A percentile compares a stretch with the other conserved stretches of the same genome.
Evolutionary conservation across 2,329 filamentous ascomycete genomes (phyloP).

Genomic region (Beauveria bassiana): DNA sequence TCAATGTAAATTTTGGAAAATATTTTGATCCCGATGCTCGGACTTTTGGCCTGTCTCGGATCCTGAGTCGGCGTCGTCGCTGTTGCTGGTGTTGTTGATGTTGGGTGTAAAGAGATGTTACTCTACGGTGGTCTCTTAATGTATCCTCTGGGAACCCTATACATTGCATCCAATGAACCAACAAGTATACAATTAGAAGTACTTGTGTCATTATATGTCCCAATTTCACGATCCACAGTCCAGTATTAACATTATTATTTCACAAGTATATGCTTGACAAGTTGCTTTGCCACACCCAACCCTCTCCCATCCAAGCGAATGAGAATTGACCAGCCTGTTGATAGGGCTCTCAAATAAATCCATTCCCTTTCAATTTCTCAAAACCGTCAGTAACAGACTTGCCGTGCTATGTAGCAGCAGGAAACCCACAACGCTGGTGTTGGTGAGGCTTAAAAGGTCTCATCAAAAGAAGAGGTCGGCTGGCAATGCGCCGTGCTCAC

Average conservation of each 20-base stretch:
- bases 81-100: too few relatives aligned
- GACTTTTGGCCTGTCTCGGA: conserved; percentile 77
- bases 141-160: too few relatives aligned
- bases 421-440: not conserved
- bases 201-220: not conserved
- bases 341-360: not conserved
- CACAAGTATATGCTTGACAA: not conserved
- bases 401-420: not conserved
- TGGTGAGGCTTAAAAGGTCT: not conserved
- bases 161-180: too few relatives aligned
- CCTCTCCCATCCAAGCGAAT: not conserved
- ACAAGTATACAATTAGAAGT: too few relatives aligned
- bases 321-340: not conserved
- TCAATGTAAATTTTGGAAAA: conserved; percentile 66
- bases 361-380: not conserved
- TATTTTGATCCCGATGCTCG: conserved; percentile 69
- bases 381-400: not conserved
- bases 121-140: too few relatives aligned
- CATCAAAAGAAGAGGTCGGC: not conserved
- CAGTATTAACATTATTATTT: not conserved
- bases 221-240: not conserved
- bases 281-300: not conserved
- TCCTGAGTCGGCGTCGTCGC: conserved; percentile 31
- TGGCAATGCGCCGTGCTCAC: not conserved
- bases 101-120: too few relatives aligned